These are phyloP conservation scores for Rhodosporidiobolus odoratus DNA, from an alignment of 768 basidiomycete species.

Conservation along the genomic window DNA sequence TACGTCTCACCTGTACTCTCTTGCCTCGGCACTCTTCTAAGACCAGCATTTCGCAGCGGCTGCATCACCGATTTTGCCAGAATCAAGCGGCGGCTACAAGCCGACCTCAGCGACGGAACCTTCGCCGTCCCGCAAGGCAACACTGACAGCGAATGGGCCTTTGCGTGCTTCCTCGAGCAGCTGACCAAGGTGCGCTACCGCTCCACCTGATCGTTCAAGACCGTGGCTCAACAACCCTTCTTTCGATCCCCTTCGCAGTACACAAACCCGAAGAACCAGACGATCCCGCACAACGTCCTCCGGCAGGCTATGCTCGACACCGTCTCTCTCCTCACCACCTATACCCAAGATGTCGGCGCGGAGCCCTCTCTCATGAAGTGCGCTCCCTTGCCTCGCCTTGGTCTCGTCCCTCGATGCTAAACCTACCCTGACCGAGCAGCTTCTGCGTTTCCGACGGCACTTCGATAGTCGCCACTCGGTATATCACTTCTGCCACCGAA, in stretches of 20 bases:
- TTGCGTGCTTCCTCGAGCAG: slow-evolving; percentile 72
- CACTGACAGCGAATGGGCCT: slow-evolving; percentile 98
- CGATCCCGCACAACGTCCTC: slow-evolving; percentile 66
- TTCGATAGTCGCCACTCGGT: slow-evolving; percentile 86
- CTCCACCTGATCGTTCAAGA: too few species aligned
- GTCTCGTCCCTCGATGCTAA: neutral
- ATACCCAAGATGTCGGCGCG: slow-evolving; percentile 56
- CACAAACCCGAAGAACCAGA: slow-evolving; percentile 67
- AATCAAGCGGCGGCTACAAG: slow-evolving; percentile 76
- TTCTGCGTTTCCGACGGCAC: slow-evolving; percentile 95
- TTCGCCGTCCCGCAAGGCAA: slow-evolving; percentile 87
- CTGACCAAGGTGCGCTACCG: slow-evolving; percentile 18
- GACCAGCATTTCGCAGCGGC: slow-evolving; percentile 59
- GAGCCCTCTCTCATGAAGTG: slow-evolving; percentile 51
- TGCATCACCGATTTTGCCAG: slow-evolving; percentile 75
- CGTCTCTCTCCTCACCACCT: slow-evolving; percentile 68
- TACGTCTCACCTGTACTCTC: slow-evolving; percentile 12
- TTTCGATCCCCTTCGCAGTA: slow-evolving; percentile 53
- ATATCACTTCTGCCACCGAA: slow-evolving; percentile 83
- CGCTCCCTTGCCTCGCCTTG: neutral
- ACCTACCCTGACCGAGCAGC: slow-evolving; percentile 56
- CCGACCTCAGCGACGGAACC: slow-evolving; percentile 68
- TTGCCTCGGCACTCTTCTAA: neutral
- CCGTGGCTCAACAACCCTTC: too few species aligned
- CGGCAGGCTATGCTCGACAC: slow-evolving; percentile 84